phyloP scores from a whole-genome alignment of 176 grass and related monocot species.

The Dactylis glomerata region DNA sequence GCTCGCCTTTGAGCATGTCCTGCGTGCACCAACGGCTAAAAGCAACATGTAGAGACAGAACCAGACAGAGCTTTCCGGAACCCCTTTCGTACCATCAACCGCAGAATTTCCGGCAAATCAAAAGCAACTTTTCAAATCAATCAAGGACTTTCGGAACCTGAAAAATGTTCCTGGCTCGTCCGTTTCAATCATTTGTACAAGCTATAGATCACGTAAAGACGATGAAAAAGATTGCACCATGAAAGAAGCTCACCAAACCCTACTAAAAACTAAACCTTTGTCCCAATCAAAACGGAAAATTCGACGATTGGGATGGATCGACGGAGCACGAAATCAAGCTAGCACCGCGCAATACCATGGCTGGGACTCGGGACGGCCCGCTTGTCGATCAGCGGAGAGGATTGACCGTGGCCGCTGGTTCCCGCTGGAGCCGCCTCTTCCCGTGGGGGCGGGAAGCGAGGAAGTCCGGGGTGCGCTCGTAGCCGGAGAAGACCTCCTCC shows the following conservation, averaged over 20 bases:
- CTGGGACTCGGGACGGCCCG: neutral
- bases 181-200: constrained; percentile 2
- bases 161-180: neutral
- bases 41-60: neutral
- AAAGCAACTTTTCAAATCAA: neutral
- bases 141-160: neutral
- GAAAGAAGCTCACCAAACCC: neutral
- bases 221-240: neutral
- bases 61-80: neutral
- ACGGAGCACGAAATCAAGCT: neutral
- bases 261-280: neutral
- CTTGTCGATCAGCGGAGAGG: neutral
- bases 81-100: neutral
- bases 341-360: neutral
- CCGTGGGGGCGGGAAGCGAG: constrained; percentile 13
- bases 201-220: neutral
- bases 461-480: constrained; percentile 44
- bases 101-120: neutral
- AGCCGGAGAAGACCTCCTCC: constrained; percentile 69
- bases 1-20: neutral
- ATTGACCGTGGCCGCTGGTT: neutral
- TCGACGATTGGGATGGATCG: neutral
- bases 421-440: neutral
- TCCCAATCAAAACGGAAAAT: neutral
- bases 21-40: constrained; percentile 14